Percentiles rank a stretch among this genome's conserved stretches.
Evolutionary conservation across 208 protist species (phyloP).

Genomic region (Crithidia bombi): DNA sequence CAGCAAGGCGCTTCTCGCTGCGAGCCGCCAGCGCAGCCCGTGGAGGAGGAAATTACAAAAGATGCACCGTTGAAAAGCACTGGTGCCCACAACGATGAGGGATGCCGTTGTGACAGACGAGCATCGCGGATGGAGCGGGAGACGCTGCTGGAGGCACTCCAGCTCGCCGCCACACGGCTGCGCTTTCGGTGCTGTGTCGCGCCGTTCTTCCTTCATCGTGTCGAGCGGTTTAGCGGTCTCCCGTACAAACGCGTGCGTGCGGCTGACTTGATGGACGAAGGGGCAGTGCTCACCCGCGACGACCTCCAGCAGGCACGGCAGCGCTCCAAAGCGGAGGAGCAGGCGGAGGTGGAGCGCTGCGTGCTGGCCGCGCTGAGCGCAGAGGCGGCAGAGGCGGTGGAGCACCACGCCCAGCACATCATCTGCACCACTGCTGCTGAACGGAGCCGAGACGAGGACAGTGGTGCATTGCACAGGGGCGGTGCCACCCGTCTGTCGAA

Average conservation of each 20-base stretch:
- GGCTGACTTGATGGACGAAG: constrained; percentile 42
- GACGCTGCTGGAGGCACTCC: constrained; percentile 49
- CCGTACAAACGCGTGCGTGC: constrained; percentile 59
- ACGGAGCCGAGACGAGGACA: neutral
- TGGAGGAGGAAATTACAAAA: neutral
- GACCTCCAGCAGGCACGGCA: constrained; percentile 48
- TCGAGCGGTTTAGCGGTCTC: constrained; percentile 65
- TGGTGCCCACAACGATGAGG: neutral
- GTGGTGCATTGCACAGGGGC: too few relatives aligned
- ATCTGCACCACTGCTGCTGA: neutral
- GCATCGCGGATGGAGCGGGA: constrained; percentile 35
- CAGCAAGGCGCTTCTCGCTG: constrained; percentile 1
- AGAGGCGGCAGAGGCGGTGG: constrained; percentile 51
- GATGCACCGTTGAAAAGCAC: neutral
- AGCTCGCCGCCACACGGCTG: constrained; percentile 44
- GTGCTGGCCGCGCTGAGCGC: constrained; percentile 61
- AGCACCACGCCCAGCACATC: constrained; percentile 25
- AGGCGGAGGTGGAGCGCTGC: constrained; percentile 61
- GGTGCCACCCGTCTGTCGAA: too few relatives aligned
- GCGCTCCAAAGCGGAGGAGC: constrained; percentile 48
- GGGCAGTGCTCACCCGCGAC: constrained; percentile 40
- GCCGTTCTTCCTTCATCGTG: constrained; percentile 69
- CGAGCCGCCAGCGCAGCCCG: neutral
- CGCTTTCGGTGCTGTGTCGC: constrained; percentile 61
- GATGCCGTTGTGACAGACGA: neutral